Conservation (phyloP, 1,284 basidiomycete species). For the Fomes fomentarius region DNA sequence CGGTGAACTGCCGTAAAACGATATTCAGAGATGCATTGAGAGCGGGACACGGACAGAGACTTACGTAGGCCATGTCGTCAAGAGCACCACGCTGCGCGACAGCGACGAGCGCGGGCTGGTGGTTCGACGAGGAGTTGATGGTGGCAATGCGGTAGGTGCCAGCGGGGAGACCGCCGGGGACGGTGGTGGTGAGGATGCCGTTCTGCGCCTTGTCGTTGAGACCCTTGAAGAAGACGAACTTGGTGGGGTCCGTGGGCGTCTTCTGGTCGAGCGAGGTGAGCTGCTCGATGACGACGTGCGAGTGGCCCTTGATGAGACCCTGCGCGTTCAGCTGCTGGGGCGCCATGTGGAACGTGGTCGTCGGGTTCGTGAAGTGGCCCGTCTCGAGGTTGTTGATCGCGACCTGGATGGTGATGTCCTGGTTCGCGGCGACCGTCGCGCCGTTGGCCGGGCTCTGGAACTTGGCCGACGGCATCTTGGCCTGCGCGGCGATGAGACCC, state of each 20-base stretch:
- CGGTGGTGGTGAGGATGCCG: constrained; percentile 50
- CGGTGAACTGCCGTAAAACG: constrained; percentile 31
- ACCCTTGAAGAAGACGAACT: constrained; percentile 68
- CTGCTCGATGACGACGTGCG: constrained; percentile 59
- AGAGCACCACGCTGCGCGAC: constrained; percentile 62
- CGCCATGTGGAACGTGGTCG: constrained; percentile 50
- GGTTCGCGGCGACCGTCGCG: constrained; percentile 47
- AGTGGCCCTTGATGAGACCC: constrained; percentile 56
- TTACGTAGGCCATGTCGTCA: constrained; percentile 62
- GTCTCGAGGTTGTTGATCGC: constrained; percentile 47
- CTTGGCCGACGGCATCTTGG: constrained; percentile 57
- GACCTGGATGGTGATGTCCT: constrained; percentile 53
- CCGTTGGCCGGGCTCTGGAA: constrained; percentile 54
- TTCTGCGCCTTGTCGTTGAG: constrained; percentile 47
- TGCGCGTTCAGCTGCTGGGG: constrained; percentile 45
- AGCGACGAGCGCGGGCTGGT: constrained; percentile 56
- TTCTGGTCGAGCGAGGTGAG: constrained; percentile 48
- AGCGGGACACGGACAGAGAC: constrained; percentile 23
- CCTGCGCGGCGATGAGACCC: constrained; percentile 50
- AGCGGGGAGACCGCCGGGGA: constrained; percentile 54
- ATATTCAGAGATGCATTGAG: background rate
- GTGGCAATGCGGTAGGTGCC: constrained; percentile 58
- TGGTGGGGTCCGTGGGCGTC: constrained; percentile 48
- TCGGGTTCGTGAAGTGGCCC: constrained; percentile 60
- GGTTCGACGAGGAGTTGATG: constrained; percentile 59